Evolutionary conservation across 345 rosid genomes (phyloP), one percentile per base, ranked within the genome.

Genomic region (Balakata baccata): DNA sequence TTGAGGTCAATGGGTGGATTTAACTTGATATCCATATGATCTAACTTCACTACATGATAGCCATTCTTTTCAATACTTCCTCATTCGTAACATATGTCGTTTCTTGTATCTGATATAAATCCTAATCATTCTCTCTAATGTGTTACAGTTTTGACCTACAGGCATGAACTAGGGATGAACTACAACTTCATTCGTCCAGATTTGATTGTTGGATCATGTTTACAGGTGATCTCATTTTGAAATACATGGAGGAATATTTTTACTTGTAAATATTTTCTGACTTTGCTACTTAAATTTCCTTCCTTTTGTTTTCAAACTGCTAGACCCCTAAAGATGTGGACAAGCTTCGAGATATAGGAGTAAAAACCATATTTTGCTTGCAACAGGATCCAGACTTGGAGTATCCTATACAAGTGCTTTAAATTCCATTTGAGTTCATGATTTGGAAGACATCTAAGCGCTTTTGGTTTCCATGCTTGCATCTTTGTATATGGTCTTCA

Each of bases 361-460:
- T 94, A 71, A 92, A 89, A 86, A 94, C 98, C 63, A 85, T 94
- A 75, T 94, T 90, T 76, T 94, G 98, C 84, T 80, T 94, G 85
- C 98, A 94, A 77, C 95, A 92, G 80, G 86, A 94, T 84, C 79
- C 98, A 29, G 98, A 94, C 87, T 81, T 94, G 87, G 97, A 92
- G 98, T 92, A 92, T 92, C 92, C 90, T 85, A 57, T 39, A 61
- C 52, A 13, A 75, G 34, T 60, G 20, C 73, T 51, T 68, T 64
- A 61, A 60, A 66, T 76, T 69, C 38, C 60, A 58, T 74, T 58
- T 67, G 39, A 61, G 59, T 25, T 37, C 23, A 34, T 60, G 64
- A 57, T 59, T 71, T 53, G 16, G 0, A 69, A 37, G 46, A 74
- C 4, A 39, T 20, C 58, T n/a, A 41, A 6, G 37, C 4, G 25